These are phyloP conservation scores for Ogataea methylovora DNA, from an alignment of 805 yeast species.

Conservation along the genomic window DNA sequence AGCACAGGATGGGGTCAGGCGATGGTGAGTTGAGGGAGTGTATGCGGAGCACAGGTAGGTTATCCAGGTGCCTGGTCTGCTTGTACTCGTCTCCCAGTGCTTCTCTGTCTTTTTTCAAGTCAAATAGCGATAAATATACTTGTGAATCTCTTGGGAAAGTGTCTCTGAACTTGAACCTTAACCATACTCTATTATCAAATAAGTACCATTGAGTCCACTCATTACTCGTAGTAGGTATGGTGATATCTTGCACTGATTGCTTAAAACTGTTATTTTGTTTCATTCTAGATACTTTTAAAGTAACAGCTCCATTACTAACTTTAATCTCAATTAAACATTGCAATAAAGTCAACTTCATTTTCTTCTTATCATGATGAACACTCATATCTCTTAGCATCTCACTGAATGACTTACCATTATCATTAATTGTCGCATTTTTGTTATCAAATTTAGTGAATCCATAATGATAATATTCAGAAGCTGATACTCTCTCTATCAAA, in stretches of 20 bases:
- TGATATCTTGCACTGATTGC: not conserved
- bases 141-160: no score
- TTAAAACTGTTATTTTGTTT: not conserved
- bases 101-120: no score
- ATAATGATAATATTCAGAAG: conserved; percentile 15
- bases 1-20: no score
- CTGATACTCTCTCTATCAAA: conserved; percentile 13
- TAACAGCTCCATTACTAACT: not conserved
- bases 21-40: no score
- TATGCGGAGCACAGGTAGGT: no score
- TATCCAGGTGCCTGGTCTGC: no score
- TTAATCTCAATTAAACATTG: conserved; percentile 3
- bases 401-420: not conserved
- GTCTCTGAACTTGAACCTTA: no score
- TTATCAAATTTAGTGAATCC: conserved; percentile 16
- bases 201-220: no score
- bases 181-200: no score
- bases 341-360: conserved; percentile 1
- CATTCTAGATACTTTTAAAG: not conserved
- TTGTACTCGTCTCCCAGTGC: no score
- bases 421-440: conserved; percentile 1
- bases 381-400: not conserved
- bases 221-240: no score
- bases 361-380: conserved; percentile 2
- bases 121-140: no score